These are phyloP conservation scores for Erysimum cheiranthoides DNA, from an alignment of 345 rosid species.

Conservation along the genomic window DNA sequence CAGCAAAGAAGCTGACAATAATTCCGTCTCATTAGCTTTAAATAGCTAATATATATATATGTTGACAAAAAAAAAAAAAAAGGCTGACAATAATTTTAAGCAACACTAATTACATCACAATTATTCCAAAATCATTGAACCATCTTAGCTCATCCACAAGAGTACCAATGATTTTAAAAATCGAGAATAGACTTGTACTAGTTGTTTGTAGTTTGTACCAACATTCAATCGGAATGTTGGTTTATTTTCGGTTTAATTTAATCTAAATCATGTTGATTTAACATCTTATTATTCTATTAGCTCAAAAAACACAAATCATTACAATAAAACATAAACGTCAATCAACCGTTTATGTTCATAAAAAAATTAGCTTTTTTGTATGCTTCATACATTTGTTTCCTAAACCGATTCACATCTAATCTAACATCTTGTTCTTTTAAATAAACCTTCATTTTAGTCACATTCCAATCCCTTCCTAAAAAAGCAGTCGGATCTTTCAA, in stretches of 20 bases:
- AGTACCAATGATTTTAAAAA: not conserved
- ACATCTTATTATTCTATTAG: too few species aligned
- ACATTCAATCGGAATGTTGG: too few species aligned
- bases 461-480: constrained; percentile 51
- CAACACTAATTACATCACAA: not conserved
- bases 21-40: too few species aligned
- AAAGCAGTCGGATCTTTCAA: constrained; percentile 53
- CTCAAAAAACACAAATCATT: constrained; percentile 10
- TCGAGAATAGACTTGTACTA: not conserved
- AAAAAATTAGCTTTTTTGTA: constrained; percentile 51
- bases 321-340: not conserved
- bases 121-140: constrained; percentile 3
- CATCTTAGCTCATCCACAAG: not conserved
- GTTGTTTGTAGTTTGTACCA: not conserved
- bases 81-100: not conserved
- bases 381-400: constrained; percentile 48
- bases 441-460: constrained; percentile 56
- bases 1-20: not conserved
- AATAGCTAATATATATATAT: too few species aligned
- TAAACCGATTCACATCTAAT: constrained; percentile 54
- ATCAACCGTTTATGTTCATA: constrained; percentile 46
- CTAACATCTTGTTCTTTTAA: constrained; percentile 65
- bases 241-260: not conserved
- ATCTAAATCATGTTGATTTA: not conserved
- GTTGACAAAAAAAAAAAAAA: too few species aligned